Base-by-base conservation (phyloP, 352 stramenopile genomes). In the Phytophthora boehmeriae region DNA sequence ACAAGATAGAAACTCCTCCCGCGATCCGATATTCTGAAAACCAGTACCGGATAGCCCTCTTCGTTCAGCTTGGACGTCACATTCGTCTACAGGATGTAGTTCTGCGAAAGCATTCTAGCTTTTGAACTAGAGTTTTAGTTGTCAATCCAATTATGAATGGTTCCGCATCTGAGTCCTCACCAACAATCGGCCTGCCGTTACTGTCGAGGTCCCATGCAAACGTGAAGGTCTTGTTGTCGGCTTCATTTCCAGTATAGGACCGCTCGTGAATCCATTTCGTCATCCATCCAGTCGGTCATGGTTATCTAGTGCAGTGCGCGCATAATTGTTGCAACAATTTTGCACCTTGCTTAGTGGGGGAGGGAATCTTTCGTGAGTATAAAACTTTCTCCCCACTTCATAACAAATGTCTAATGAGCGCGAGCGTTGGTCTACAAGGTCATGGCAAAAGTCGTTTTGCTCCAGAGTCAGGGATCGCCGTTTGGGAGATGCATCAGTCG, bases 141-240 rank as follows among this genome's bases (percentile, higher is more conserved):
- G 36, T 44, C 19, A 44, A 44, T 20, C 36, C 36, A 16, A 44
- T 44, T 20, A 44, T 16, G 36, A 44, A 44, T 16, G 36, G 36
- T 44, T 16, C 8, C 19, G 9, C 36, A 20, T 44, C 36, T 16
- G 36, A 44, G 8, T 16, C 36, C 5, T 44, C 19, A 20, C 36
- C 14, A 16, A 44, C 36, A 8, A 44, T 16, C 9, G 36, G 36
- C 14, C 19, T 44, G 36, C 36, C 36, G 9, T 44, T 8, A 8
- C 19, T 16, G 19, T 44, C 36, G 8, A 44, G 6, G 36, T 44
- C 19, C 36, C 36, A 44, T 8, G 36, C 14, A 16, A 44, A 44
- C 19, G 36, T 6, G 36, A 44, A 44, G 36, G 36, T 44, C 36
- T 44, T 8, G 36, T 8, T 44, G 8, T 20, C 19, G 36, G 36